phyloP scores from a whole-genome alignment of 805 yeast species.

The Metschnikowia chrysomelidarum region DNA sequence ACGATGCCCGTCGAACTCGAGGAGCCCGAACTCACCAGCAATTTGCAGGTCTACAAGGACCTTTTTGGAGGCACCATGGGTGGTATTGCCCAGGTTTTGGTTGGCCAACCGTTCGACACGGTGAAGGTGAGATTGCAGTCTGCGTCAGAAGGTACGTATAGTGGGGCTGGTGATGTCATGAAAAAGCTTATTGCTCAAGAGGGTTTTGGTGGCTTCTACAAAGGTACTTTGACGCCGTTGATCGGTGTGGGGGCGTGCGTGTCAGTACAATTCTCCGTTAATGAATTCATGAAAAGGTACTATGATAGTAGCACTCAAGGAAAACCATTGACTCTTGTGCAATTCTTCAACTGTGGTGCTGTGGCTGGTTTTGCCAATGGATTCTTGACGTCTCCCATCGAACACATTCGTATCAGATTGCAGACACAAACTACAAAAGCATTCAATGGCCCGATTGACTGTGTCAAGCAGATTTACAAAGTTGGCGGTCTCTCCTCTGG shows the following conservation, averaged over 20 bases:
- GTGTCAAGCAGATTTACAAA: conserved; percentile 55
- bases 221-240: conserved; percentile 46
- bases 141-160: conserved; percentile 72
- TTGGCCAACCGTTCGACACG: conserved; percentile 96
- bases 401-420: conserved; percentile 88
- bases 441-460: conserved; percentile 73
- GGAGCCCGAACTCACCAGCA: conserved; percentile 38
- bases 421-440: conserved; percentile 75
- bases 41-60: conserved; percentile 62
- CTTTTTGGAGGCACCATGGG: conserved; percentile 91
- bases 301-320: conserved; percentile 51
- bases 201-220: conserved; percentile 42
- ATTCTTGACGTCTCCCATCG: conserved; percentile 88
- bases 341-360: conserved; percentile 80
- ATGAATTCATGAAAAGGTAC: conserved; percentile 87
- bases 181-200: conserved; percentile 54
- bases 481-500: conserved; percentile 54
- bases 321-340: conserved; percentile 49
- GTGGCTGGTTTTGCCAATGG: conserved; percentile 94
- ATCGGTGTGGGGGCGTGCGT: conserved; percentile 90
- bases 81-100: conserved; percentile 92
- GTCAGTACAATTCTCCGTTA: conserved; percentile 92
- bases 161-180: conserved; percentile 76
- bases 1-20: conserved; percentile 45
- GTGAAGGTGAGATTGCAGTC: conserved; percentile 92